Percentiles rank a stretch among this genome's conserved stretches.
phyloP scores from a whole-genome alignment of 2,329 filamentous ascomycete genomes.

The Aureobasidium sp. region DNA sequence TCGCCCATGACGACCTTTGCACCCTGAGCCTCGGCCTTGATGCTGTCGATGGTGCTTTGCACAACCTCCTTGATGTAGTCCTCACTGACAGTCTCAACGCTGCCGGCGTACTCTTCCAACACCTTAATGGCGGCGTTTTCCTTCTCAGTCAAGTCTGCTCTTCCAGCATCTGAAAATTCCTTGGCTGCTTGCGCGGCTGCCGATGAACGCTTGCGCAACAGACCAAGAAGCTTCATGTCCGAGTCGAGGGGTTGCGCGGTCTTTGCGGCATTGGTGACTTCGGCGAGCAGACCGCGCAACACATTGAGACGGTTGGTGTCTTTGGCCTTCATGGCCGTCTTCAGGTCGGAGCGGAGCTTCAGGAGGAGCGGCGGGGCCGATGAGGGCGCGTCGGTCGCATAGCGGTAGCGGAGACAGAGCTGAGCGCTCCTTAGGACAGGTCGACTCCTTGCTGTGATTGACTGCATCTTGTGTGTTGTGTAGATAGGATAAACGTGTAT shows the following conservation, averaged over 20 bases:
- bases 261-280: constrained; percentile 68
- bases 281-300: constrained; percentile 58
- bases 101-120: constrained; percentile 55
- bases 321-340: constrained; percentile 40
- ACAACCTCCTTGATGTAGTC: constrained; percentile 52
- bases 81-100: constrained; percentile 49
- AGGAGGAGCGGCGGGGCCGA: constrained; percentile 33
- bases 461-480: constrained; percentile 1
- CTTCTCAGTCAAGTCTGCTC: constrained; percentile 62
- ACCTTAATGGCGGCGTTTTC: constrained; percentile 59
- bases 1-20: constrained; percentile 47
- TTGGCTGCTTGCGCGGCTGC: constrained; percentile 49
- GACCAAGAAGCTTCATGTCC: constrained; percentile 58
- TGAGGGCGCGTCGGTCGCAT: constrained; percentile 8
- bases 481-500: background rate
- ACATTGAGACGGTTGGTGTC: constrained; percentile 55
- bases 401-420: constrained; percentile 10
- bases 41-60: constrained; percentile 41
- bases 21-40: constrained; percentile 37
- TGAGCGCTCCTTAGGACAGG: background rate
- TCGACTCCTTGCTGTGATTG: constrained; percentile 6
- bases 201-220: constrained; percentile 57
- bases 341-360: constrained; percentile 38
- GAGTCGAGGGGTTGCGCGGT: constrained; percentile 60
- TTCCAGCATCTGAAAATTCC: constrained; percentile 56